phyloP scores from a whole-genome alignment of 805 yeast genomes.

The Wickerhamiella bombiphila region DNA sequence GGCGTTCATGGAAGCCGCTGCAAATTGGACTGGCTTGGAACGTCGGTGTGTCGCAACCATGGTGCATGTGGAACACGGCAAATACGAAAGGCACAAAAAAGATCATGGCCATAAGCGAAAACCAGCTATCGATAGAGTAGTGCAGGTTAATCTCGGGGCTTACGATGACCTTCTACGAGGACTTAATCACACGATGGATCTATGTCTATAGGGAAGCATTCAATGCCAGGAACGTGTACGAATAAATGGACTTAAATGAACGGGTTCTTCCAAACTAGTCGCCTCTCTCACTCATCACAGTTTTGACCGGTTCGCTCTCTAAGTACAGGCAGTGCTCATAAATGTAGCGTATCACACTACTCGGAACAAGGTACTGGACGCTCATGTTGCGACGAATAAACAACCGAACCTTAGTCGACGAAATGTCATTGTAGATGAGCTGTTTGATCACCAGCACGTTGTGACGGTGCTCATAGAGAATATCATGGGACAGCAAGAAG shows the following conservation, averaged over 20 bases:
- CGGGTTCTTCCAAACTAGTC: slow-evolving; percentile 10
- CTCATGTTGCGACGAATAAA: slow-evolving; percentile 93
- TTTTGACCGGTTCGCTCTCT: slow-evolving; percentile 88
- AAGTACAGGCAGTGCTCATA: slow-evolving; percentile 81
- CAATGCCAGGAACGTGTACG: too few relatives aligned
- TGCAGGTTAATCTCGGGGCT: slow-evolving; percentile 5
- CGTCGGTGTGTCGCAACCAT: slow-evolving; percentile 13
- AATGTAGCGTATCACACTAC: slow-evolving; percentile 84
- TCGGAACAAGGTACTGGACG: slow-evolving; percentile 86
- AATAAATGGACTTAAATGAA: too few relatives aligned
- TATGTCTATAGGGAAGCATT: slow-evolving; percentile 13
- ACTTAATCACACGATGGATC: slow-evolving; percentile 9
- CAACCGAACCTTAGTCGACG: slow-evolving; percentile 85
- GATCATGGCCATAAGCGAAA: background rate
- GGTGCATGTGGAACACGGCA: slow-evolving; percentile 10
- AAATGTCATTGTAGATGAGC: slow-evolving; percentile 88
- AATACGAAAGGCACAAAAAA: background rate
- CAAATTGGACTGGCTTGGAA: slow-evolving; percentile 15
- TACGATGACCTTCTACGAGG: slow-evolving; percentile 2
- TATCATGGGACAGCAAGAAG: slow-evolving; percentile 82
- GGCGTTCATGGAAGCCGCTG: slow-evolving; percentile 16
- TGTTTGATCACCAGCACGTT: slow-evolving; percentile 91
- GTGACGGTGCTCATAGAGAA: slow-evolving; percentile 90
- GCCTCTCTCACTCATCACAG: slow-evolving; percentile 35
- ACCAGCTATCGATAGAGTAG: background rate